These are phyloP conservation scores for Penicillium sp. DNA, from an alignment of 2,329 filamentous ascomycete genomes.

Conservation along the genomic window DNA sequence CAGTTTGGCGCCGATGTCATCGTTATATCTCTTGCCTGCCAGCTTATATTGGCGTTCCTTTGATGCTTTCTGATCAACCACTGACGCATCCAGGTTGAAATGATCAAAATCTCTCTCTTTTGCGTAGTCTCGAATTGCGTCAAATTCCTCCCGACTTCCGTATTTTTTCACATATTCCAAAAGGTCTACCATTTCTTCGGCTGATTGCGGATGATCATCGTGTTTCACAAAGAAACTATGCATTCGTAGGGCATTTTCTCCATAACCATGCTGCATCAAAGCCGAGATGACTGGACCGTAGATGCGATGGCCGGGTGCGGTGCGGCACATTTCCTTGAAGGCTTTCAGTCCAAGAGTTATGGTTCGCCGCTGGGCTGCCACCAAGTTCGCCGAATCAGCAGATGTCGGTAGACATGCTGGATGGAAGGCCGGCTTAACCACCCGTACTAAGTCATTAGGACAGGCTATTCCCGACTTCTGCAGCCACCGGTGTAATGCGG, in stretches of 20 bases:
- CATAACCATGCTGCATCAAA: conserved; percentile 43
- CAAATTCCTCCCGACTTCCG: conserved; percentile 29
- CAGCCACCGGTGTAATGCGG: conserved; percentile 44
- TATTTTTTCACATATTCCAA: conserved; percentile 44
- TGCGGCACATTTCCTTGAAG: conserved; percentile 49
- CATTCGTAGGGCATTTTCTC: conserved; percentile 49
- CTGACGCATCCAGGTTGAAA: background rate
- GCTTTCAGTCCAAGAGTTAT: conserved; percentile 30
- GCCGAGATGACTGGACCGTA: conserved; percentile 50
- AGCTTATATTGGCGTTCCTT: conserved; percentile 6
- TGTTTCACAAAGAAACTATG: conserved; percentile 49
- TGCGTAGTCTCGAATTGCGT: conserved; percentile 9
- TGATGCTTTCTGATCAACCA: background rate
- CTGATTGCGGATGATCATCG: conserved; percentile 47
- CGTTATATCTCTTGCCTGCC: conserved; percentile 60
- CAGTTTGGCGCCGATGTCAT: conserved; percentile 75
- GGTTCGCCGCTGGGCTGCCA: conserved; percentile 9
- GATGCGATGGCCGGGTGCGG: conserved; percentile 42
- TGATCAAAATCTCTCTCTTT: background rate
- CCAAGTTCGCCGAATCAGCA: conserved; percentile 11
- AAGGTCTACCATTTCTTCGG: conserved; percentile 45
- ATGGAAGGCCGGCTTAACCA: conserved; percentile 34
- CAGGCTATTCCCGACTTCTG: conserved; percentile 36
- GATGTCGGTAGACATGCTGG: conserved; percentile 22
- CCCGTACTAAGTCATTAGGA: conserved; percentile 33